phyloP scores from a whole-genome alignment of 306 rosid genomes.

The Dalbergia cochinchinensis region DNA sequence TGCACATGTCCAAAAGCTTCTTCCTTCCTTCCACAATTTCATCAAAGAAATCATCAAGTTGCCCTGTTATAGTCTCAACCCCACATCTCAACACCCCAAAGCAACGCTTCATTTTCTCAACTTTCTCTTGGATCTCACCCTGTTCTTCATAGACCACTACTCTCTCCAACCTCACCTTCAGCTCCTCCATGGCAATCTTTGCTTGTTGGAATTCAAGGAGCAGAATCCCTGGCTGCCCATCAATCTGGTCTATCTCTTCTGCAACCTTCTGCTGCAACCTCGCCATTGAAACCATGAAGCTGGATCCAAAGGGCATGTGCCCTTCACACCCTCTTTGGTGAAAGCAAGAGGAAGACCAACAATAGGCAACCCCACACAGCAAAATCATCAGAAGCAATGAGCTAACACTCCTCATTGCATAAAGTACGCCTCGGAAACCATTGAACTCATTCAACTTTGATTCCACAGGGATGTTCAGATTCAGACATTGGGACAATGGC shows the following conservation, averaged over 20 bases:
- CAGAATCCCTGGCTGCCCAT: conserved; percentile 64
- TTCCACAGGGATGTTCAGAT: conserved; percentile 43
- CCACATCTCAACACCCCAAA: conserved; percentile 69
- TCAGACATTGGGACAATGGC: conserved; percentile 53
- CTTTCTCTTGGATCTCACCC: conserved; percentile 41
- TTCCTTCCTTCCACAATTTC: conserved; percentile 81
- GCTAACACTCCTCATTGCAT: conserved; percentile 66
- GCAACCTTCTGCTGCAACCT: conserved; percentile 62
- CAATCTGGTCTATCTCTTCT: conserved; percentile 54
- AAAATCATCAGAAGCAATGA: conserved; percentile 69
- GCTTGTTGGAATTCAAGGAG: conserved; percentile 62
- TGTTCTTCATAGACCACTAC: conserved; percentile 41
- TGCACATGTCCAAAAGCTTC: conserved; percentile 75
- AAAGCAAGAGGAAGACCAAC: conserved; percentile 62
- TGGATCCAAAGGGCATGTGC: conserved; percentile 50
- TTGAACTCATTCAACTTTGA: conserved; percentile 69
- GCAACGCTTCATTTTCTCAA: conserved; percentile 61
- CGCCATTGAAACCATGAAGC: conserved; percentile 56
- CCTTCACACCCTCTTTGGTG: conserved; percentile 47
- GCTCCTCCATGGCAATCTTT: conserved; percentile 59
- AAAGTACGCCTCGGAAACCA: conserved; percentile 74
- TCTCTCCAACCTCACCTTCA: conserved; percentile 61
- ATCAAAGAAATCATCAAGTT: conserved; percentile 82
- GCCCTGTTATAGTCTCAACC: conserved; percentile 64
- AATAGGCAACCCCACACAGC: conserved; percentile 62